Evolutionary conservation across 2,329 filamentous ascomycete genomes (phyloP).

Genomic region (Aspergillus niger): DNA sequence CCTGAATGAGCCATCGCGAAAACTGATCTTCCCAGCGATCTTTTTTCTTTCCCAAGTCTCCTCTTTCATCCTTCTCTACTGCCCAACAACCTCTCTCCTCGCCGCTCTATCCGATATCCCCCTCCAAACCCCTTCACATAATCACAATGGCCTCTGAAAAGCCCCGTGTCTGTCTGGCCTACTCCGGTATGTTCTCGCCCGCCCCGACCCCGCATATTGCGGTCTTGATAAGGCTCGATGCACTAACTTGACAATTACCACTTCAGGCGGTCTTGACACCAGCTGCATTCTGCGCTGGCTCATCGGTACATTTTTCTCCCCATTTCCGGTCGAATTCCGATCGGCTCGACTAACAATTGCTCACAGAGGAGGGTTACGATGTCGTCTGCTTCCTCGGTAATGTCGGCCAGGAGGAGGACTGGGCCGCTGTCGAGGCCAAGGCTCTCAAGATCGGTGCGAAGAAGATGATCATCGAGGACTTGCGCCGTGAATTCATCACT

Average conservation of each 20-base stretch:
- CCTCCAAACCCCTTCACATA: neutral
- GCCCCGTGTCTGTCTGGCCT: conserved; percentile 25
- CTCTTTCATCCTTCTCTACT: neutral
- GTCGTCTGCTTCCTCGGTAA: conserved; percentile 53
- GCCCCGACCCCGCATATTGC: neutral
- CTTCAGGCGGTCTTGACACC: conserved; percentile 47
- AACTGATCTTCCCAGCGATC: neutral
- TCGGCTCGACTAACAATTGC: conserved; percentile 5
- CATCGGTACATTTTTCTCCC: conserved; percentile 11
- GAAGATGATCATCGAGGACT: conserved; percentile 64
- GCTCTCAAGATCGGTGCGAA: conserved; percentile 68
- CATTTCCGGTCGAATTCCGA: neutral
- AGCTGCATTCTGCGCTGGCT: conserved; percentile 34
- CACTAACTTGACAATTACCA: conserved; percentile 8
- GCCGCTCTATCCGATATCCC: neutral
- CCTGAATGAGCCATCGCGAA: neutral
- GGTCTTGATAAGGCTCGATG: neutral
- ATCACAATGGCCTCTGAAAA: conserved; percentile 20
- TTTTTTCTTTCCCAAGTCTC: neutral
- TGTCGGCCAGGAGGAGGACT: conserved; percentile 78
- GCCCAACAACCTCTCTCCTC: neutral
- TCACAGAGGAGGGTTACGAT: conserved; percentile 19
- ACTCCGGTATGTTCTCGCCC: conserved; percentile 23
- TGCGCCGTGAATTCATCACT: conserved; percentile 74
- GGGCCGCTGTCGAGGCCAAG: conserved; percentile 71